Evolutionary conservation across 208 protist genomes (phyloP).

Genomic region (Trypanosoma platydactyli): DNA sequence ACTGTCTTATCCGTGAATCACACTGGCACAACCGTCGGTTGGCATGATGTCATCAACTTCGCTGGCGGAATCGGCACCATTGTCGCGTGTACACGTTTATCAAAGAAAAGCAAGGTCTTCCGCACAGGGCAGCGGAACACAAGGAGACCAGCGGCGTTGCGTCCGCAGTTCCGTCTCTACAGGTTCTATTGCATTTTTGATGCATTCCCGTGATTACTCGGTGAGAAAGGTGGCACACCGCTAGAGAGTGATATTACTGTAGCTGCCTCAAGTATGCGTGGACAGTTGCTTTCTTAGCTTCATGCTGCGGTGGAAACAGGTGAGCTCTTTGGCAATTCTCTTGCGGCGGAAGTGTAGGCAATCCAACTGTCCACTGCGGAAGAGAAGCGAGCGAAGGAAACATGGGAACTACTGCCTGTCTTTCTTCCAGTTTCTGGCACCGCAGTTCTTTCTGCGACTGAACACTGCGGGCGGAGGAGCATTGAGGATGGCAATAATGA

Average conservation of each 20-base stretch:
- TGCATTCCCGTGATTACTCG: conserved; percentile 8
- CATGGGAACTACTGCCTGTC: conserved; percentile 21
- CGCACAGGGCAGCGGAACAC: not conserved
- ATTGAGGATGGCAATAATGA: not conserved
- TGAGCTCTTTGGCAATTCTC: conserved; percentile 42
- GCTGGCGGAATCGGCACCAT: not conserved
- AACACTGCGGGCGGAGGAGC: conserved; percentile 8
- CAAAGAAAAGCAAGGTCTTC: not conserved
- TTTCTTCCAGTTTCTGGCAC: conserved; percentile 58
- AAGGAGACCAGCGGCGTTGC: conserved; percentile 9
- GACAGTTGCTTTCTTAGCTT: conserved; percentile 42
- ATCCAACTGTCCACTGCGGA: conserved; percentile 22
- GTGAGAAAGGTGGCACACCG: not conserved
- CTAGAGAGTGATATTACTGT: not conserved
- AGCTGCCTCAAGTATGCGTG: conserved; percentile 21
- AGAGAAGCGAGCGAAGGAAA: not conserved
- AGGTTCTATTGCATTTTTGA: conserved; percentile 3
- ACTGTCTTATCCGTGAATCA: not conserved
- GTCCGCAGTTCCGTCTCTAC: conserved; percentile 7
- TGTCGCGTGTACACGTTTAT: not conserved
- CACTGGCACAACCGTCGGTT: not conserved
- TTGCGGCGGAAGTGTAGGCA: conserved; percentile 42
- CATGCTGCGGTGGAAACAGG: conserved; percentile 37
- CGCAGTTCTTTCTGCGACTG: conserved; percentile 40
- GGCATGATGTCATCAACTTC: not conserved